Evolutionary conservation across 2,329 filamentous ascomycete species (phyloP).

Genomic region (Colletotrichum sp.): DNA sequence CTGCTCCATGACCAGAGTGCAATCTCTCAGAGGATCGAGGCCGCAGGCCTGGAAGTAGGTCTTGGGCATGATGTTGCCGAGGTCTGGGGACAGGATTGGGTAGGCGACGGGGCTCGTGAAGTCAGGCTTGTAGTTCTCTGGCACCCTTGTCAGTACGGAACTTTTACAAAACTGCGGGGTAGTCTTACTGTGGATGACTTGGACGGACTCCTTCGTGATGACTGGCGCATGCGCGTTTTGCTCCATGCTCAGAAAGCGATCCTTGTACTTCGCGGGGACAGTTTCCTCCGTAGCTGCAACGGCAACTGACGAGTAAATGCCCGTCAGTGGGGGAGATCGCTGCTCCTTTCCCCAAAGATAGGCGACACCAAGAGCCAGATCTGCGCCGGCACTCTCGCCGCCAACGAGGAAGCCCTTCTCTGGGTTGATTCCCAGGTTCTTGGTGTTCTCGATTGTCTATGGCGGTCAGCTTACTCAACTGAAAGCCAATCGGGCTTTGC

Average conservation of each 20-base stretch:
- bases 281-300: constrained; percentile 25
- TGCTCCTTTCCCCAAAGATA: constrained; percentile 25
- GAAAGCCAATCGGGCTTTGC: background rate
- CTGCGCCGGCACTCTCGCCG: constrained; percentile 32
- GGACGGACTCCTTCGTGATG: constrained; percentile 24
- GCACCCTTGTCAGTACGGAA: background rate
- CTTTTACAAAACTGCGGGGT: background rate
- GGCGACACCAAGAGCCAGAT: constrained; percentile 30
- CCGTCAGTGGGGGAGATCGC: constrained; percentile 28
- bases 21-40: constrained; percentile 33
- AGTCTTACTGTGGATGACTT: constrained; percentile 28
- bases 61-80: constrained; percentile 27
- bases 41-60: constrained; percentile 38
- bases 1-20: constrained; percentile 32
- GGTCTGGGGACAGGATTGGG: constrained; percentile 27
- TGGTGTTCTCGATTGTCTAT: constrained; percentile 24
- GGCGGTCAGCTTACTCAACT: background rate
- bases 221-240: constrained; percentile 30
- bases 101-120: constrained; percentile 28
- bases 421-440: constrained; percentile 27
- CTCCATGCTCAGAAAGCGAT: constrained; percentile 30
- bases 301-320: constrained; percentile 28
- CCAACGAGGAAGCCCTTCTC: constrained; percentile 28
- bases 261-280: constrained; percentile 32
- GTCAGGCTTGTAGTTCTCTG: constrained; percentile 31